Conservation (phyloP, 2,329 filamentous ascomycete genomes). For the Tolypocladium sp. region DNA sequence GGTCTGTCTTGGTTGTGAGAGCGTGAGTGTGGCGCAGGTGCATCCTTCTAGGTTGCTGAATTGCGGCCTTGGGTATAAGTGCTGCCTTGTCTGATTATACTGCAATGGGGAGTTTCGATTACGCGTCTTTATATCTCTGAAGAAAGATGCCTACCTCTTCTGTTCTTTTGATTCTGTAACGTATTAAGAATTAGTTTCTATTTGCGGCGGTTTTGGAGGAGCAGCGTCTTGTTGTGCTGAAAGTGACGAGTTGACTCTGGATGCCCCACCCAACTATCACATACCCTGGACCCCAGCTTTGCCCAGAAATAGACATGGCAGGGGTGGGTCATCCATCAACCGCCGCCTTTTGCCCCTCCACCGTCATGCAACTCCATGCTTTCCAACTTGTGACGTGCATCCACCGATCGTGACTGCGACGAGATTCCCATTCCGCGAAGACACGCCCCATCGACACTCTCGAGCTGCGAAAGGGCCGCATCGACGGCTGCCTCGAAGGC, state of each 20-base stretch:
- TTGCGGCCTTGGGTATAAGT: background rate
- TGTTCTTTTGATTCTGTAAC: background rate
- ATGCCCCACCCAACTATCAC: background rate
- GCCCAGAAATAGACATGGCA: background rate
- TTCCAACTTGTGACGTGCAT: background rate
- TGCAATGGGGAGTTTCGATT: background rate
- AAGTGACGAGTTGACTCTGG: too few relatives aligned
- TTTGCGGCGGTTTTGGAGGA: background rate
- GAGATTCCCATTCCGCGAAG: background rate
- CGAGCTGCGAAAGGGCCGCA: background rate
- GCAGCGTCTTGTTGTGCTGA: too few relatives aligned
- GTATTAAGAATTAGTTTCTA: too few relatives aligned
- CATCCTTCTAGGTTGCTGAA: background rate
- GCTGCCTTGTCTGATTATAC: background rate
- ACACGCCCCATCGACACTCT: background rate
- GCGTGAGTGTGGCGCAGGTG: background rate
- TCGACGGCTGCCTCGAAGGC: background rate
- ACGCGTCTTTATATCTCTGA: background rate
- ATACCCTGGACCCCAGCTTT: background rate
- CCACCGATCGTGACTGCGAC: background rate
- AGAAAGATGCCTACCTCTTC: too few relatives aligned
- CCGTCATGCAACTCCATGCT: background rate
- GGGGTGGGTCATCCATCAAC: background rate
- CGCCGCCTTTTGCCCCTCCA: background rate
- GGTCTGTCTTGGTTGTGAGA: too few relatives aligned